Conservation (phyloP, 192 early-diverging fungal species). For the Ambispora gerdemannii region DNA sequence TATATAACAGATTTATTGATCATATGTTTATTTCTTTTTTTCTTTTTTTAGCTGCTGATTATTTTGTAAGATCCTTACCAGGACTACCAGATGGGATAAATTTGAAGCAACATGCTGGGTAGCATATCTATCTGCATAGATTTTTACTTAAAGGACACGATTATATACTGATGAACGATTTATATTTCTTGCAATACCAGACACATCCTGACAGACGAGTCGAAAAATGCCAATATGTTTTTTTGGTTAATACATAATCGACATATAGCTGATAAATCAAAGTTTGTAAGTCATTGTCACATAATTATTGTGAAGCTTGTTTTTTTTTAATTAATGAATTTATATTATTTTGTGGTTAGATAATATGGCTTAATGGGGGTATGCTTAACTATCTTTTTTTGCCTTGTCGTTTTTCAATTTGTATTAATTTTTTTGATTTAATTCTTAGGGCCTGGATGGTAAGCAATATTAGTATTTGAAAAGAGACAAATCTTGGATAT, state of each 20-base stretch:
- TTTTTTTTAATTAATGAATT: neutral
- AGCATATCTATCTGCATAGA: neutral
- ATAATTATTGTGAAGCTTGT: neutral
- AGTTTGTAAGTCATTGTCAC: constrained; percentile 19
- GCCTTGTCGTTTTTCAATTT: neutral
- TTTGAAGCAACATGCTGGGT: constrained; percentile 22
- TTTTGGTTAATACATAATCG: constrained; percentile 31
- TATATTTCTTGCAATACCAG: neutral
- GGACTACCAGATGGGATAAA: constrained; percentile 18
- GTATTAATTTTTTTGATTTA: neutral
- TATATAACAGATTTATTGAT: too few species aligned
- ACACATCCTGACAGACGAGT: constrained; percentile 15
- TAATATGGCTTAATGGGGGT: constrained; percentile 67
- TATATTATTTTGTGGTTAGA: constrained; percentile 32
- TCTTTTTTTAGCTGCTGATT: constrained; percentile 22
- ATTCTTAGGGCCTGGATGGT: constrained; percentile 36
- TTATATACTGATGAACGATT: neutral
- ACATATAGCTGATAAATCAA: constrained; percentile 26
- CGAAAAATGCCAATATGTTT: constrained; percentile 24
- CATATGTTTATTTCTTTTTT: neutral
- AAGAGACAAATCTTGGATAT: too few species aligned
- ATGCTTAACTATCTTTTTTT: neutral
- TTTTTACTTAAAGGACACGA: neutral
- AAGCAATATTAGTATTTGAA: constrained; percentile 13
- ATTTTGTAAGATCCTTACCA: constrained; percentile 17